Conservation (phyloP, 2,329 filamentous ascomycete species). For the Basipetospora chlamydospora region DNA sequence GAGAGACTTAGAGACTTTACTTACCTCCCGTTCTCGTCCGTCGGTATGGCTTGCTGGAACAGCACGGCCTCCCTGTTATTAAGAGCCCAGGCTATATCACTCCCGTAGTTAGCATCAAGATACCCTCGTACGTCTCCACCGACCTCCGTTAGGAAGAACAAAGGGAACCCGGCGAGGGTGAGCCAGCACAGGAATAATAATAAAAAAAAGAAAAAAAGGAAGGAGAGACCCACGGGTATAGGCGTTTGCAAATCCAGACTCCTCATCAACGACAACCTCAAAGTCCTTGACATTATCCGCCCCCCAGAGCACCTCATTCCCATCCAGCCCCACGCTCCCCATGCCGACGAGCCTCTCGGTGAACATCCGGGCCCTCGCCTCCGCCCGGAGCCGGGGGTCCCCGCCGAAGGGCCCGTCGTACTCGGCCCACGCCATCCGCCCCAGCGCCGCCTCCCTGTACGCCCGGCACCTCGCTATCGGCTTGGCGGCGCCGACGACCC, state of each 20-base stretch:
- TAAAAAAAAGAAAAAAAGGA: too few species aligned
- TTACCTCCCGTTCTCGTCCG: slow-evolving; percentile 27
- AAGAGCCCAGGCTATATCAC: slow-evolving; percentile 13
- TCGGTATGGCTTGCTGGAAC: slow-evolving; percentile 23
- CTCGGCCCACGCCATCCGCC: slow-evolving; percentile 7
- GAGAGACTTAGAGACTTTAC: not conserved
- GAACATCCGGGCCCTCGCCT: slow-evolving; percentile 22
- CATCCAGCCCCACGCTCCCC: not conserved
- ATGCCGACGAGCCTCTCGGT: slow-evolving; percentile 17
- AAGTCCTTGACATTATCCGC: slow-evolving; percentile 15
- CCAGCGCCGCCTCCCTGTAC: slow-evolving; percentile 7
- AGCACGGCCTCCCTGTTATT: slow-evolving; percentile 21
- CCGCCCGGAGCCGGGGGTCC: slow-evolving; percentile 19
- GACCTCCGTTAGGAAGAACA: too few species aligned
- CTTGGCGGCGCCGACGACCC: slow-evolving; percentile 15
- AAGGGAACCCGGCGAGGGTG: too few species aligned
- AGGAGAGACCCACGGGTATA: slow-evolving; percentile 29
- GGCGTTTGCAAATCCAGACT: slow-evolving; percentile 24
- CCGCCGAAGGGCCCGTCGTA: slow-evolving; percentile 5
- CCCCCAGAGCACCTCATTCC: slow-evolving; percentile 21
- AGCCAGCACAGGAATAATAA: too few species aligned
- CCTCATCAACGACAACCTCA: slow-evolving; percentile 21
- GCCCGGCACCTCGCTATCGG: slow-evolving; percentile 10
- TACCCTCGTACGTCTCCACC: not conserved
- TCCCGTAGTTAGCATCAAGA: not conserved